Evolutionary conservation across 2,329 filamentous ascomycete genomes (phyloP).

Genomic region (Penicillium olsonii): DNA sequence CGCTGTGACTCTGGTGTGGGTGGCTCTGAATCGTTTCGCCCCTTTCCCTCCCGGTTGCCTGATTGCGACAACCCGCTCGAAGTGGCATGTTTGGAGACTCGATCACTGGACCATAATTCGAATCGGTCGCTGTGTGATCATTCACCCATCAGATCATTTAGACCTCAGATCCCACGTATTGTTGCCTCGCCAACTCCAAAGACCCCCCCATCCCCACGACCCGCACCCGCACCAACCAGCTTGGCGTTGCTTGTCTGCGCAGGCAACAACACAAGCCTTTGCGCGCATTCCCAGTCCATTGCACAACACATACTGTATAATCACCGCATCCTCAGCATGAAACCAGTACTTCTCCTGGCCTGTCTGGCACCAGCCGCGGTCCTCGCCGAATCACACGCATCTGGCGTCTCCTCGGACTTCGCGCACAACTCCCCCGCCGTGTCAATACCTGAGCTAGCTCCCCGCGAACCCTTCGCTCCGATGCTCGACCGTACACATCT

Average conservation of each 20-base stretch:
- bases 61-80: constrained; percentile 4
- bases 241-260: constrained; percentile 29
- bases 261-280: constrained; percentile 13
- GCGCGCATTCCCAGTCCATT: background rate
- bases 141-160: background rate
- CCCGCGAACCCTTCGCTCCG: constrained; percentile 5
- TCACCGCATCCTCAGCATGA: constrained; percentile 14
- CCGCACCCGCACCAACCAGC: constrained; percentile 24
- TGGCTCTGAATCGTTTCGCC: constrained; percentile 4
- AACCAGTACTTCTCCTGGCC: constrained; percentile 17
- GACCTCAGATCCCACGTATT: constrained; percentile 2
- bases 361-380: constrained; percentile 20
- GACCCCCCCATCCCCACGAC: constrained; percentile 16
- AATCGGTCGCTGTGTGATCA: background rate
- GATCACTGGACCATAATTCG: background rate
- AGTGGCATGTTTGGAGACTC: constrained; percentile 3
- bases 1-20: background rate
- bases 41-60: constrained; percentile 11
- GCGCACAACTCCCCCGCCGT: constrained; percentile 19
- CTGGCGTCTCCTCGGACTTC: constrained; percentile 10
- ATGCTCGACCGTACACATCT: constrained; percentile 1
- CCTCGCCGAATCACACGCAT: constrained; percentile 19
- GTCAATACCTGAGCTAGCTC: constrained; percentile 22
- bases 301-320: background rate
- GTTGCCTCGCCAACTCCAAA: constrained; percentile 27